phyloP scores from a whole-genome alignment of 2,329 filamentous ascomycete species.

The Colletotrichum lini region DNA sequence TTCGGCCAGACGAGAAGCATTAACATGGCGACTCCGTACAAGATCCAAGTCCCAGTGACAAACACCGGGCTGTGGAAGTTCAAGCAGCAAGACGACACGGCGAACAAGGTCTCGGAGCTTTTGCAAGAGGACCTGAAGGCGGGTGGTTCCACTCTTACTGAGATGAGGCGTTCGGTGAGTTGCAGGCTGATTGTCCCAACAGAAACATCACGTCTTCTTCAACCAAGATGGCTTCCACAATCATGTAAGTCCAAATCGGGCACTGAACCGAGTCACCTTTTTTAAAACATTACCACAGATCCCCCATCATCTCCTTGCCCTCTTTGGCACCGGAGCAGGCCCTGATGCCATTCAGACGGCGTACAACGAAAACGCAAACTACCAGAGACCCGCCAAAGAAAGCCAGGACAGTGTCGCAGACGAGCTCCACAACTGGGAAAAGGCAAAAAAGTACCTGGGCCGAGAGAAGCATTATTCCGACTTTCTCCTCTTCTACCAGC shows the following conservation, averaged over 20 bases:
- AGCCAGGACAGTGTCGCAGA: conserved; percentile 65
- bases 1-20: conserved; percentile 13
- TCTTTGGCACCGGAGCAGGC: conserved; percentile 82
- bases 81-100: conserved; percentile 69
- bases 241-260: conserved; percentile 67
- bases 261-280: too few species aligned
- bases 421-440: conserved; percentile 68
- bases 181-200: conserved; percentile 14
- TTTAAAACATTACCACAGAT: conserved; percentile 58
- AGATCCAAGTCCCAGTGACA: conserved; percentile 62
- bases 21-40: conserved; percentile 63
- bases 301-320: conserved; percentile 80
- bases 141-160: conserved; percentile 16
- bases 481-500: conserved; percentile 83
- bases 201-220: conserved; percentile 84
- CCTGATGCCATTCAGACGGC: conserved; percentile 71
- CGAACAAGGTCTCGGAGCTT: conserved; percentile 74
- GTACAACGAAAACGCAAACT: conserved; percentile 75
- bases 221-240: conserved; percentile 84
- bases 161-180: not conserved
- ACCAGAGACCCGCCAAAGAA: conserved; percentile 72
- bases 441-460: conserved; percentile 73
- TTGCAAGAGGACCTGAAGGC: conserved; percentile 82
- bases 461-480: conserved; percentile 76
- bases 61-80: conserved; percentile 66